A percentile compares a stretch with the other conserved stretches of the same genome.
phyloP scores from a whole-genome alignment of 2,329 filamentous ascomycete species.

The Phaeosphaeriaceae sp. region DNA sequence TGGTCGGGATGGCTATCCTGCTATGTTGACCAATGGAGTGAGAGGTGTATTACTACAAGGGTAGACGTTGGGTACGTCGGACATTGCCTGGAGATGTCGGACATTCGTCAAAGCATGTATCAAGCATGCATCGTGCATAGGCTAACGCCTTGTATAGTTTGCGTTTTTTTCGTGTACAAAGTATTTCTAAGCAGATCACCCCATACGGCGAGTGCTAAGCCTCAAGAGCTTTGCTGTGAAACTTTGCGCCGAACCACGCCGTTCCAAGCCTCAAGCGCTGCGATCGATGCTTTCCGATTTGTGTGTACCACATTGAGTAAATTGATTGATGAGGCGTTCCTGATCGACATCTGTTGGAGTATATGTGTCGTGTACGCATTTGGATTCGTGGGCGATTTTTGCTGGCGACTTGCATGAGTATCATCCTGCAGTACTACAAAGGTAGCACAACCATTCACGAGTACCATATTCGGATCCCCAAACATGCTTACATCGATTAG shows the following conservation, averaged over 20 bases:
- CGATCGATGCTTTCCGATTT: conserved; percentile 20
- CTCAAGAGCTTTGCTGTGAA: background rate
- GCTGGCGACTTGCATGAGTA: background rate
- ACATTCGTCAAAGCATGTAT: background rate
- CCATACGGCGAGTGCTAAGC: background rate
- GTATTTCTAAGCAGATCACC: conserved; percentile 9
- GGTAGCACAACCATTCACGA: background rate
- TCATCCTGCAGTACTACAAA: background rate
- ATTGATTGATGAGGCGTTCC: conserved; percentile 13
- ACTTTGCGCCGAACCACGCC: conserved; percentile 15
- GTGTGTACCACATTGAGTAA: conserved; percentile 25
- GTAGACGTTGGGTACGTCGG: no score
- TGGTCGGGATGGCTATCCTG: no score
- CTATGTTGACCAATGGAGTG: no score
- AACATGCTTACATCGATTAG: background rate
- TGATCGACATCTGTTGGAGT: background rate
- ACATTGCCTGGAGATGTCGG: no score
- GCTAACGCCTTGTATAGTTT: background rate
- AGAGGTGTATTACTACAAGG: no score
- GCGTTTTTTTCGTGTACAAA: background rate
- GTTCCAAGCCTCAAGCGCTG: conserved; percentile 39
- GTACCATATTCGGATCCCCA: background rate
- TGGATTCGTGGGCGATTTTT: background rate
- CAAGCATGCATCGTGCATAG: background rate
- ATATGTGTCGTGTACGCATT: background rate